Conservation (phyloP, 495 filamentous ascomycete genomes). For the Trichoderma reesei region DNA sequence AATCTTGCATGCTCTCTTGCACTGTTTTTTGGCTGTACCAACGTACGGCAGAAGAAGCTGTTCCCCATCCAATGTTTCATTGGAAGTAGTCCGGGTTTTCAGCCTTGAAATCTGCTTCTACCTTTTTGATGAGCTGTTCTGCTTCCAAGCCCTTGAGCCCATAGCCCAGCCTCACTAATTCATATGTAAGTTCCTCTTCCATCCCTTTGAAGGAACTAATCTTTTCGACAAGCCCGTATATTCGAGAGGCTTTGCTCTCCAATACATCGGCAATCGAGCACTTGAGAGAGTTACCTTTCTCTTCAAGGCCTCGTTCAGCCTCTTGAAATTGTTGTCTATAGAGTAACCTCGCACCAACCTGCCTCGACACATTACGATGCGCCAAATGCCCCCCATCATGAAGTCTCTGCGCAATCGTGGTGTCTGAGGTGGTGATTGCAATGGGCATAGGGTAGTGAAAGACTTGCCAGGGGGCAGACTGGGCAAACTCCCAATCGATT, state of each 20-base stretch:
- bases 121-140: neutral
- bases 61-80: neutral
- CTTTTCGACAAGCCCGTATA: no score
- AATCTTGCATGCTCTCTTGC: neutral
- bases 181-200: no score
- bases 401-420: no score
- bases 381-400: no score
- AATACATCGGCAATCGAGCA: no score
- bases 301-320: neutral
- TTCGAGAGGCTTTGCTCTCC: no score
- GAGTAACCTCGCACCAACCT: neutral
- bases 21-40: neutral
- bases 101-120: no score
- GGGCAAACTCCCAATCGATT: constrained; percentile 27
- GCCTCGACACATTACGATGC: neutral
- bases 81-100: no score
- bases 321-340: neutral
- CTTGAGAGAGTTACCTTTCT: neutral
- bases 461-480: constrained; percentile 19
- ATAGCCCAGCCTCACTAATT: no score
- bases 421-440: constrained; percentile 13
- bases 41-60: neutral
- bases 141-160: no score
- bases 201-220: no score
- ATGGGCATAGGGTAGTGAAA: constrained; percentile 24